phyloP scores from a whole-genome alignment of 1,284 basidiomycete species.

The Tylopilus orsonianus region DNA sequence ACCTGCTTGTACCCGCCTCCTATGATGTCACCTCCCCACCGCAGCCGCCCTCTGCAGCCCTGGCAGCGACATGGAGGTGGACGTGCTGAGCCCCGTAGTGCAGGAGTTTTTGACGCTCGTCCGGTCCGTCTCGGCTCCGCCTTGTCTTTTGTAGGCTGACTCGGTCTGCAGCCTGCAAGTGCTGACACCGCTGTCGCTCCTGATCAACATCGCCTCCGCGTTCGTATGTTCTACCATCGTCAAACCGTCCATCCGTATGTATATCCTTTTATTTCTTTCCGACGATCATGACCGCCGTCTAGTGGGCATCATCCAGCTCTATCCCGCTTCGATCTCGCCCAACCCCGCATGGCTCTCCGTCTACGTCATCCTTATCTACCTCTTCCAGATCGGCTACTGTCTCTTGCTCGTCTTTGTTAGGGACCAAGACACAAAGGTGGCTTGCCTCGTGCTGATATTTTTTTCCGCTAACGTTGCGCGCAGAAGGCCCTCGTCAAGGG shows the following conservation, averaged over 20 bases:
- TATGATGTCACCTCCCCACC: conserved; percentile 16
- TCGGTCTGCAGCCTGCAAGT: conserved; percentile 61
- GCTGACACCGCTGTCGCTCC: conserved; percentile 71
- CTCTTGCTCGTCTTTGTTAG: conserved; percentile 67
- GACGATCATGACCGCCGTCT: background rate
- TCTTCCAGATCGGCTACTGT: conserved; percentile 79
- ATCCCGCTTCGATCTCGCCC: conserved; percentile 76
- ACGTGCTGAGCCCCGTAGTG: conserved; percentile 51
- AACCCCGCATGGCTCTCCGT: conserved; percentile 59
- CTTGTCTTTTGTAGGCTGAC: background rate
- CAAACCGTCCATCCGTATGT: conserved; percentile 53
- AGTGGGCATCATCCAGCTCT: conserved; percentile 55
- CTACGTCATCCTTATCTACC: conserved; percentile 64
- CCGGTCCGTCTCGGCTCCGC: conserved; percentile 33
- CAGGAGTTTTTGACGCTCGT: conserved; percentile 57
- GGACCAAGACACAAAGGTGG: conserved; percentile 80
- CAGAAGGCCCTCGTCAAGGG: conserved; percentile 70
- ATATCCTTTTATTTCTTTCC: background rate
- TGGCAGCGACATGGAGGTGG: conserved; percentile 54
- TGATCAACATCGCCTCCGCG: conserved; percentile 66
- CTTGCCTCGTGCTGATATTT: background rate
- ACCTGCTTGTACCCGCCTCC: conserved; percentile 9
- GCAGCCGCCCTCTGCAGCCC: too few species aligned
- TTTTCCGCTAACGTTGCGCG: background rate
- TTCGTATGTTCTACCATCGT: conserved; percentile 56